A percentile compares a stretch with the other conserved stretches of the same genome.
Conservation (phyloP, 805 yeast genomes). For the Zygosaccharomyces pseudorouxii region DNA sequence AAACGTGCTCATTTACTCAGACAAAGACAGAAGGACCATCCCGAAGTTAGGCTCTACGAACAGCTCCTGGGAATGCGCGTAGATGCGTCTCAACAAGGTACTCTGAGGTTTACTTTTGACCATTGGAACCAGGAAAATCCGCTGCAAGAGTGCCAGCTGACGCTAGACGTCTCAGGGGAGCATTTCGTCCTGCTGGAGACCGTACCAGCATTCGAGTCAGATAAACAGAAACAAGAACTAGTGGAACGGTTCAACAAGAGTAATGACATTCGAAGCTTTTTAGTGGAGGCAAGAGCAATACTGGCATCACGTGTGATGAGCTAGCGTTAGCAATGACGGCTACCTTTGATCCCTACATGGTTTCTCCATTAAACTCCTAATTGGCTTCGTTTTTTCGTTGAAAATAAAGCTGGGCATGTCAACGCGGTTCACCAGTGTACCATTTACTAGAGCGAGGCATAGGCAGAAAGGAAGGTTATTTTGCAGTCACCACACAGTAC, state of each 20-base stretch:
- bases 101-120: constrained; percentile 45
- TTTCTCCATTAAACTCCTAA: neutral
- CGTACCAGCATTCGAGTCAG: constrained; percentile 37
- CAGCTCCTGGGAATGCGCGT: constrained; percentile 50
- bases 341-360: neutral
- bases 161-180: constrained; percentile 43
- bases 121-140: constrained; percentile 44
- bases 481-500: neutral
- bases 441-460: neutral
- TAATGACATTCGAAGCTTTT: constrained; percentile 20
- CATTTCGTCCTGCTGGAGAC: constrained; percentile 38
- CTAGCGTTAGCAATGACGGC: neutral
- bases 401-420: neutral
- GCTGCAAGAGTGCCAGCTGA: constrained; percentile 40
- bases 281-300: constrained; percentile 18
- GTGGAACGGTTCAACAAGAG: constrained; percentile 13
- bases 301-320: constrained; percentile 10
- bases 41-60: constrained; percentile 52
- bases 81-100: constrained; percentile 45
- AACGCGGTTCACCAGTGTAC: neutral
- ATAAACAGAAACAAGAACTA: constrained; percentile 13
- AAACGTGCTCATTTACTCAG: constrained; percentile 36
- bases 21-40: constrained; percentile 46
- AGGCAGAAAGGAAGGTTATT: neutral
- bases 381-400: neutral